Base-by-base conservation (phyloP, 805 yeast species). In the Metschnikowia orientalis region DNA sequence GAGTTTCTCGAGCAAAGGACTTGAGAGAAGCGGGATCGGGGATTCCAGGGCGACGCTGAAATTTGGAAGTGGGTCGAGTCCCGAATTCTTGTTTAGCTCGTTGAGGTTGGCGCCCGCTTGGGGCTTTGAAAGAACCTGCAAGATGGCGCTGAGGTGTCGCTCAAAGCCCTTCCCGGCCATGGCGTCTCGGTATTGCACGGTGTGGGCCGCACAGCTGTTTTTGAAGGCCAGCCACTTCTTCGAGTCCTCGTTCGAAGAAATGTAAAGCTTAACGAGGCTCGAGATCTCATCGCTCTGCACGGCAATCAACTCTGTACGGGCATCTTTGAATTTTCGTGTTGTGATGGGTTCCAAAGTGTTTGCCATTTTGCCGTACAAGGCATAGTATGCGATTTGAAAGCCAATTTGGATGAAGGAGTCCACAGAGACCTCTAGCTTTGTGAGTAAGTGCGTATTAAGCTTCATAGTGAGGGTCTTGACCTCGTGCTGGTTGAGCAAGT, bases 231-330 rank as follows among this genome's bases (percentile, higher is more conserved):
- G 59, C 79, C 80, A 72, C 49, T 79, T 71, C 31, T 63, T 60
- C 32, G 44, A 30, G 9, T 61, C 53, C 4, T 71, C 50, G 1
- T 75, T 58, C 32, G 71, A 76, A 14, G 87, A 75, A 27, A 82
- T 77, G 50, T 76, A 83, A 1, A 70, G 47, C 51, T 81, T 87
- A 32, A 81, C 81, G 38, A 73, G 59, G 41, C 67, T 59, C 31
- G 69, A 51, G 37, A 74, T 57, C 16, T 56, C 42, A 12, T 74
- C 79, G 44, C 71, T 75, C 48, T 81, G 90, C 24, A 81, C 65
- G 15, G 83, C 75, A 25, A 81, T 65, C 14, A 81, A 68, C 41
- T 81, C 86, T 0, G 88, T 79, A 45, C 94, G 69, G 4, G 88
- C 69, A 51, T 79, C 79, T 40, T 66, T 67, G 55, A 81, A 83